A percentile compares a stretch with the other conserved stretches of the same genome.
phyloP scores from a whole-genome alignment of 2,329 filamentous ascomycete genomes.

The Aspergillus sojae region DNA sequence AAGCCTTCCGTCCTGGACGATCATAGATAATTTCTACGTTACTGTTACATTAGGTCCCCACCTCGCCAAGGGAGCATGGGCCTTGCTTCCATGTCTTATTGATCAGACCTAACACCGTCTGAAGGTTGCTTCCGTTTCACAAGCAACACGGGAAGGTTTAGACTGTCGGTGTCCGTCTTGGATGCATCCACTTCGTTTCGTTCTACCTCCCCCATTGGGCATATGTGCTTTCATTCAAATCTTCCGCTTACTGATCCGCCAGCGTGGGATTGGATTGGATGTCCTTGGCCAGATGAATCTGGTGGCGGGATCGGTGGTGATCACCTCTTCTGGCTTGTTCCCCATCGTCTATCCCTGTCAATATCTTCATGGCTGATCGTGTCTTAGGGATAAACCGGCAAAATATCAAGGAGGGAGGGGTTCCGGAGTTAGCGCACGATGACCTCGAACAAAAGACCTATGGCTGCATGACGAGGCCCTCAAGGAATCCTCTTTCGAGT shows the following conservation, averaged over 20 bases:
- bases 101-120: neutral
- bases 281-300: too few species aligned
- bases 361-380: too few species aligned
- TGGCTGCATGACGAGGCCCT: neutral
- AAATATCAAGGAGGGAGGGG: neutral
- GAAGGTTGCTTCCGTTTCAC: neutral
- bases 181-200: neutral
- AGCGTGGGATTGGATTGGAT: neutral
- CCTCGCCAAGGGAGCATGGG: neutral
- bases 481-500: neutral
- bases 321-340: neutral
- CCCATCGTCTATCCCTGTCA: neutral
- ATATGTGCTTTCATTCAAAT: neutral
- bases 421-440: neutral
- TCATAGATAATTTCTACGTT: neutral
- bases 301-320: neutral
- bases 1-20: neutral
- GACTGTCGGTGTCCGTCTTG: neutral
- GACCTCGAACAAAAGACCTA: neutral
- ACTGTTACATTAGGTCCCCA: constrained; percentile 3
- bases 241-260: neutral
- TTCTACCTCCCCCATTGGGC: neutral
- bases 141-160: neutral
- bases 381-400: neutral
- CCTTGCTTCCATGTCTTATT: neutral